Conservation (phyloP, 2,329 filamentous ascomycete species). For the Epichloe sylvatica region DNA sequence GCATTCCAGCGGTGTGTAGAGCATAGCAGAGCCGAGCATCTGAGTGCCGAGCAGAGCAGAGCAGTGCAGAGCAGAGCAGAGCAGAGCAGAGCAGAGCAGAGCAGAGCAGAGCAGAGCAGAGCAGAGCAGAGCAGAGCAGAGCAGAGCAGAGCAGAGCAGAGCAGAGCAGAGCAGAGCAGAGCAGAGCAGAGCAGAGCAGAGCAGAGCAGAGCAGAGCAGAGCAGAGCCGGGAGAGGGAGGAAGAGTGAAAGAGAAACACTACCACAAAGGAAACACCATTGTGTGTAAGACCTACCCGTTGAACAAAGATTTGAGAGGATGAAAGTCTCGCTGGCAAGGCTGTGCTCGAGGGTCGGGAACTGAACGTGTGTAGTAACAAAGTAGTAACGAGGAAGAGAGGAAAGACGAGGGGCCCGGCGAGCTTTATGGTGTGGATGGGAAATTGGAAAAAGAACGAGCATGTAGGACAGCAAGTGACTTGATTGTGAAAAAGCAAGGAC, state of each 20-base stretch:
- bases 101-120: too few species aligned
- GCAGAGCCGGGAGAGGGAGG: neutral
- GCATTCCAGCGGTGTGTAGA: too few species aligned
- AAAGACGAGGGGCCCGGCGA: neutral
- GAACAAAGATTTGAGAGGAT: neutral
- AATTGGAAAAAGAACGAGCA: neutral
- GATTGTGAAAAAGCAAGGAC: conserved; percentile 5
- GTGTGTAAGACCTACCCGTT: neutral
- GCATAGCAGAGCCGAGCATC: too few species aligned
- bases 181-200: neutral
- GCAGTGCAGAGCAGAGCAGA: too few species aligned
- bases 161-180: neutral
- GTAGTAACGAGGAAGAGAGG: neutral
- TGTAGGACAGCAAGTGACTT: neutral
- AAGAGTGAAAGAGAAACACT: neutral
- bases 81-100: too few species aligned
- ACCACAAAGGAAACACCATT: neutral
- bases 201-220: neutral
- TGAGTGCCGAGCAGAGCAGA: too few species aligned
- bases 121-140: neutral
- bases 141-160: neutral
- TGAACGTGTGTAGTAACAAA: neutral
- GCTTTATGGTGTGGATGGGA: conserved; percentile 5
- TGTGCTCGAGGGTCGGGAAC: neutral
- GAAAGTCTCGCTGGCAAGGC: conserved; percentile 1